Percentiles rank a stretch among this genome's conserved stretches.
These are phyloP conservation scores for Lantana camara DNA, from an alignment of 257 asterid species.

Conservation along the genomic window DNA sequence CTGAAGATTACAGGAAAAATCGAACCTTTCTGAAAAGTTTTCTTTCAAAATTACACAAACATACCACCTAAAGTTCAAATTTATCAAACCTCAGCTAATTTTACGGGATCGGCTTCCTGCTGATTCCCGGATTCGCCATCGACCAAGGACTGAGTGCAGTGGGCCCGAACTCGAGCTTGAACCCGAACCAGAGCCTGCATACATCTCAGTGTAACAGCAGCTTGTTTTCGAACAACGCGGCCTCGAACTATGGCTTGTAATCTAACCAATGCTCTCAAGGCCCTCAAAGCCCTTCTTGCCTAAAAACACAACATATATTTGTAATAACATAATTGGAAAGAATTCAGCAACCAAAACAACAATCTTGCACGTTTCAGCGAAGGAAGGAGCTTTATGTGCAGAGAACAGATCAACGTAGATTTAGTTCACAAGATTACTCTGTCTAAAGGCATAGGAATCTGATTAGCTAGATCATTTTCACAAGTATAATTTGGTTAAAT, in stretches of 20 bases:
- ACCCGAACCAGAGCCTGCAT: conserved; percentile 91
- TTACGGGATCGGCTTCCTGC: conserved; percentile 45
- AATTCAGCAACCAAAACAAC: background rate
- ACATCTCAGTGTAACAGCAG: conserved; percentile 77
- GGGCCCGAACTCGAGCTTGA: conserved; percentile 85
- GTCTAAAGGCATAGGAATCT: background rate
- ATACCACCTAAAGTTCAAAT: background rate
- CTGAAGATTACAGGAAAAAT: conserved; percentile 32
- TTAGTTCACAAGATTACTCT: background rate
- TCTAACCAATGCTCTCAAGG: conserved; percentile 83
- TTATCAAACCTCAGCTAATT: conserved; percentile 62
- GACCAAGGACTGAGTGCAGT: conserved; percentile 39
- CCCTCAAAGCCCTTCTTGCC: conserved; percentile 94
- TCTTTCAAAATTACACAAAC: too few species aligned
- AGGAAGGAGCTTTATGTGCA: too few species aligned
- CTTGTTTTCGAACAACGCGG: conserved; percentile 77
- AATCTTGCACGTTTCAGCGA: background rate
- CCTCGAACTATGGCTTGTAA: conserved; percentile 96
- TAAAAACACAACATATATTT: conserved; percentile 25
- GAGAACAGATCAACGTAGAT: background rate
- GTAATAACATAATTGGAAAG: background rate
- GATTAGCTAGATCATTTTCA: background rate
- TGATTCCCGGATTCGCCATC: conserved; percentile 31
- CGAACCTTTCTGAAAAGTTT: too few species aligned
- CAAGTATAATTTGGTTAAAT: background rate